These are phyloP conservation scores for Saturnispora diversa DNA, from an alignment of 805 yeast species.

Conservation along the genomic window DNA sequence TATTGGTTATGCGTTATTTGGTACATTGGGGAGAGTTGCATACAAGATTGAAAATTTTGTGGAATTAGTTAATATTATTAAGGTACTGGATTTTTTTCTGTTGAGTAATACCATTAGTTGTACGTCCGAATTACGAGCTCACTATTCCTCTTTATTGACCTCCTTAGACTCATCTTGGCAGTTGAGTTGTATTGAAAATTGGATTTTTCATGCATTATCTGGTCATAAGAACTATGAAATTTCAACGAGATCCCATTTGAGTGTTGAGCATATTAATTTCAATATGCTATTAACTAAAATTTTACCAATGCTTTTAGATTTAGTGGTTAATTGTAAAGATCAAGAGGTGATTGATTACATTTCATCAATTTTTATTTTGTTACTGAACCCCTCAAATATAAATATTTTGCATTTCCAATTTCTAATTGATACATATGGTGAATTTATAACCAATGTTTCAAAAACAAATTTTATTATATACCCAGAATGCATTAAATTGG, in stretches of 20 bases:
- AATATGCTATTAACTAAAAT: background rate
- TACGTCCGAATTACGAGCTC: background rate
- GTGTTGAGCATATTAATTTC: background rate
- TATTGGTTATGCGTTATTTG: background rate
- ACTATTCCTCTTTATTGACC: background rate
- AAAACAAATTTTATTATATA: too few species aligned
- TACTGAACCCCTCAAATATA: slow-evolving; percentile 6
- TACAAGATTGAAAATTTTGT: background rate
- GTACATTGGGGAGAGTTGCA: background rate
- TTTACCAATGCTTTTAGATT: background rate
- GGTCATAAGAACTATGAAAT: background rate
- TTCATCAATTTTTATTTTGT: background rate
- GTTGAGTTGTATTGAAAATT: background rate
- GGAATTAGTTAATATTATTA: background rate
- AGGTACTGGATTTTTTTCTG: background rate
- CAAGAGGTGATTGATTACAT: background rate
- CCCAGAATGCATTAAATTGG: slow-evolving; percentile 1
- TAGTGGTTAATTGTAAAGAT: background rate
- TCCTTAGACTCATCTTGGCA: background rate
- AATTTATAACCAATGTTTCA: too few species aligned
- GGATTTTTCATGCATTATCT: background rate
- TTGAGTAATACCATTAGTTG: background rate
- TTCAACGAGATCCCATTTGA: slow-evolving; percentile 1
- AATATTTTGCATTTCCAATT: too few species aligned
- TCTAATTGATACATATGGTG: too few species aligned